Evolutionary conservation across 1,139 yeast species (phyloP).

Genomic region (Taphrina communis): DNA sequence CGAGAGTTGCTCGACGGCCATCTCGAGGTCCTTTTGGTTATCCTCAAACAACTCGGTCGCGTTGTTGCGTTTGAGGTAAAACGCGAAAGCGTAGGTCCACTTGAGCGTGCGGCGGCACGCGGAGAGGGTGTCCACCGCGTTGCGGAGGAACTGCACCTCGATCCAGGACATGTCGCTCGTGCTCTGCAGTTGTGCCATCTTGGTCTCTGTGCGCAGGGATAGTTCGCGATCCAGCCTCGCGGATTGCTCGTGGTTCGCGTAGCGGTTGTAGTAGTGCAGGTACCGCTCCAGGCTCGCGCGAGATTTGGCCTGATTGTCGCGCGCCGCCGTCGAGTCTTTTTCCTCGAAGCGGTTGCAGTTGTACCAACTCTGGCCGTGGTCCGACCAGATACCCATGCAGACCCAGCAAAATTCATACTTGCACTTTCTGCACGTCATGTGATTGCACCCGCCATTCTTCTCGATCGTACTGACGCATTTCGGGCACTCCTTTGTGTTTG

Average conservation of each 20-base stretch:
- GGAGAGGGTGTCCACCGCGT: conserved; percentile 70
- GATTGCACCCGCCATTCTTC: conserved; percentile 61
- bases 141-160: conserved; percentile 78
- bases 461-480: conserved; percentile 58
- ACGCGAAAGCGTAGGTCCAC: conserved; percentile 91
- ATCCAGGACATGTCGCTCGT: conserved; percentile 78
- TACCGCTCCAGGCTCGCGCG: conserved; percentile 64
- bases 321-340: conserved; percentile 52
- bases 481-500: conserved; percentile 79
- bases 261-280: conserved; percentile 76
- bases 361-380: conserved; percentile 70
- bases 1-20: conserved; percentile 80
- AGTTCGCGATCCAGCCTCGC: conserved; percentile 73
- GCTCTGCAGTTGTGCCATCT: conserved; percentile 70
- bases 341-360: conserved; percentile 69
- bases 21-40: conserved; percentile 71
- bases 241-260: conserved; percentile 77
- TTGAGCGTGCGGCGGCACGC: conserved; percentile 78
- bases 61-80: conserved; percentile 62
- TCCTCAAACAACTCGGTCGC: conserved; percentile 65
- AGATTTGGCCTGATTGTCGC: conserved; percentile 52
- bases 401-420: conserved; percentile 89
- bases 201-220: conserved; percentile 65
- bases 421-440: conserved; percentile 87
- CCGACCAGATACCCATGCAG: conserved; percentile 76